Percentiles rank a stretch among this genome's conserved stretches.
These are phyloP conservation scores for Anthracocystis setariae DNA, from an alignment of 1,284 basidiomycete genomes.

Conservation along the genomic window DNA sequence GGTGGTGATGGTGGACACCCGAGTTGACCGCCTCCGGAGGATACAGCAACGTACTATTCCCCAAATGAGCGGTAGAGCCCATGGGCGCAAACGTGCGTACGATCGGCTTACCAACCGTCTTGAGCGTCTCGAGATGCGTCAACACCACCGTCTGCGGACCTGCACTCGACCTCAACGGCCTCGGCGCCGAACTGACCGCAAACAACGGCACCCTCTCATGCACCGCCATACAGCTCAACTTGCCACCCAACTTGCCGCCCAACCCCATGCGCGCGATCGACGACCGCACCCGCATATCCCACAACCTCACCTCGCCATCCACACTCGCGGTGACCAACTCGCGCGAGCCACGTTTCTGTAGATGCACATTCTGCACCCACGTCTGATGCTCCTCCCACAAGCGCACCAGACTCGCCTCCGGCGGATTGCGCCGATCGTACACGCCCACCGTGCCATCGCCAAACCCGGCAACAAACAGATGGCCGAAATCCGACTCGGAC, in stretches of 20 bases:
- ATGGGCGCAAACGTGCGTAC: slow-evolving; percentile 39
- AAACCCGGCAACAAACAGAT: slow-evolving; percentile 88
- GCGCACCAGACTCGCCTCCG: slow-evolving; percentile 84
- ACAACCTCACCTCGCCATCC: slow-evolving; percentile 89
- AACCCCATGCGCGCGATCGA: slow-evolving; percentile 79
- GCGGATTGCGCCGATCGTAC: slow-evolving; percentile 88
- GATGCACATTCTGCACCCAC: slow-evolving; percentile 91
- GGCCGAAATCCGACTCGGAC: slow-evolving; percentile 80
- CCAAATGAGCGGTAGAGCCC: slow-evolving; percentile 35
- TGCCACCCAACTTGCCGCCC: slow-evolving; percentile 34
- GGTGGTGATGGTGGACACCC: slow-evolving; percentile 35
- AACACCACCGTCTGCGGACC: slow-evolving; percentile 47
- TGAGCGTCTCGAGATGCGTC: slow-evolving; percentile 48
- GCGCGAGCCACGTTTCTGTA: slow-evolving; percentile 78
- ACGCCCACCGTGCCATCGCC: slow-evolving; percentile 90
- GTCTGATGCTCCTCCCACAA: slow-evolving; percentile 81
- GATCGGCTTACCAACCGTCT: slow-evolving; percentile 32
- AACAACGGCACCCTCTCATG: slow-evolving; percentile 87
- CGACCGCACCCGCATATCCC: slow-evolving; percentile 84
- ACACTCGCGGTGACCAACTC: slow-evolving; percentile 92
- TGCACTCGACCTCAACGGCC: slow-evolving; percentile 30
- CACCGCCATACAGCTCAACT: slow-evolving; percentile 83
- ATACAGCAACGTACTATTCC: slow-evolving; percentile 33
- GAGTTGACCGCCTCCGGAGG: slow-evolving; percentile 28
- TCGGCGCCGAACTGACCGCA: slow-evolving; percentile 71